A percentile compares a stretch with the other conserved stretches of the same genome.
phyloP scores from a whole-genome alignment of 2,329 filamentous ascomycete genomes.

The Chaetomiaceae sp. region DNA sequence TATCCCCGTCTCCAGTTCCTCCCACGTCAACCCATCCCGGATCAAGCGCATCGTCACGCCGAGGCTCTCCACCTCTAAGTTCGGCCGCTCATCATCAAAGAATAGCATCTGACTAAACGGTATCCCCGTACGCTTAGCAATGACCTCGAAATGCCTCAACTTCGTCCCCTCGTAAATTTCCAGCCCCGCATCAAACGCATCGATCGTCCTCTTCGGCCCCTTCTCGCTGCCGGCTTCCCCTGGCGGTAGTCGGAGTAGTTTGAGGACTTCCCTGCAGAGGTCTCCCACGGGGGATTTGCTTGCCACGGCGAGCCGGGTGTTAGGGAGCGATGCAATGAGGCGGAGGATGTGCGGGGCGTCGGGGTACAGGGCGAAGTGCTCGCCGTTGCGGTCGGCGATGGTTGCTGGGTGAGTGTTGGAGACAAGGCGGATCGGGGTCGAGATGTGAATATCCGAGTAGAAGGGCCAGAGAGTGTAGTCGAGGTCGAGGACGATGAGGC shows the following conservation, averaged over 20 bases:
- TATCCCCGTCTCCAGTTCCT: slow-evolving; percentile 75
- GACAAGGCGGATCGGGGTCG: slow-evolving; percentile 60
- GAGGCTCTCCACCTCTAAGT: slow-evolving; percentile 72
- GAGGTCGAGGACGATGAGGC: slow-evolving; percentile 86
- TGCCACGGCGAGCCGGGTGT: slow-evolving; percentile 63
- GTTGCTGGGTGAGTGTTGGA: slow-evolving; percentile 34
- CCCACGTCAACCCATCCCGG: slow-evolving; percentile 69
- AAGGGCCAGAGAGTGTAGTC: slow-evolving; percentile 99
- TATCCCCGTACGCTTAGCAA: slow-evolving; percentile 68
- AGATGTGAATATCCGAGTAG: slow-evolving; percentile 93
- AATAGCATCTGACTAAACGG: slow-evolving; percentile 84
- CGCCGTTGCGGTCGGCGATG: slow-evolving; percentile 54
- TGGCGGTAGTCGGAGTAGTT: slow-evolving; percentile 58
- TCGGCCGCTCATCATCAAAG: slow-evolving; percentile 88
- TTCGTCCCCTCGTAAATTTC: slow-evolving; percentile 76
- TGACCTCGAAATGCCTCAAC: slow-evolving; percentile 73
- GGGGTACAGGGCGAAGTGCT: slow-evolving; percentile 65
- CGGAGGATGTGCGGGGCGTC: slow-evolving; percentile 65
- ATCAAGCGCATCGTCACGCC: slow-evolving; percentile 85
- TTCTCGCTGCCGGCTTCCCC: slow-evolving; percentile 14
- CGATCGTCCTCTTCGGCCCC: slow-evolving; percentile 45
- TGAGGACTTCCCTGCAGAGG: slow-evolving; percentile 75
- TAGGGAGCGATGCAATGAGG: slow-evolving; percentile 41
- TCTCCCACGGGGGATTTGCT: slow-evolving; percentile 77
- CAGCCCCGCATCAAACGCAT: slow-evolving; percentile 56